Evolutionary conservation across 768 basidiomycete genomes (phyloP), one percentile per base, ranked within the genome.

Genomic region (Lenzites betulinus): DNA sequence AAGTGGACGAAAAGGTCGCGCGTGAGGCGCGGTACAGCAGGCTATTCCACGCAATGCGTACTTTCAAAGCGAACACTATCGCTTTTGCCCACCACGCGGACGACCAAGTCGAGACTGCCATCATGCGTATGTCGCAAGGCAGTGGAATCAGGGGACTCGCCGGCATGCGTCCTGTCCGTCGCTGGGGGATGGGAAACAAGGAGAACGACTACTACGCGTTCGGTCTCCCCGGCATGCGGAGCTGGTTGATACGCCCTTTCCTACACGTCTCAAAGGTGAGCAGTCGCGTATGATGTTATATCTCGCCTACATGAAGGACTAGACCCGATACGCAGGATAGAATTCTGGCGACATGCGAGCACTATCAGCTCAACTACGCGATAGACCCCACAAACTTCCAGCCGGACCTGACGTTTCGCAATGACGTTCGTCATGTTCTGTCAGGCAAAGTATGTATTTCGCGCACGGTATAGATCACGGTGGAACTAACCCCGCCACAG

Each of bases 71-170:
- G 3, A 64, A 76, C 16, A 69, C 78, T 15, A 69, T 92, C 54
- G 88, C 87, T 0, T 79, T 87, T 50, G 92, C 83, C 0, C 92
- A 94, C 65, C 92, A 94, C 68, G 81, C 81, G 3, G 90, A 94
- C 68, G 92, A 94, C 69, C 90, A 93, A 69, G 81, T 93, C 11
- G 92, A 94, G 70, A 94, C 92, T 0, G 79, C 85, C 30, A 73
- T 94, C 52, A 85, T 92, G 79, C 83, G 92, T 6, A 69, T 88
- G 16, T 78, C 83, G 6, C 79, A 73, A 61, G 85, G 87, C 0
- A 86, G 86, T 6, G 78, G 83, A 2, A 69, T 73, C 43, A 55
- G 81, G 16, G 89, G 88, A 0, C 81, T 85, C 0, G 81, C 81
- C 12, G 92, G 88, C 3, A 93, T 93, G 88, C 78, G 81, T 41